These are phyloP conservation scores for Fraxinus anomala DNA, from an alignment of 257 asterid genomes.

Conservation along the genomic window DNA sequence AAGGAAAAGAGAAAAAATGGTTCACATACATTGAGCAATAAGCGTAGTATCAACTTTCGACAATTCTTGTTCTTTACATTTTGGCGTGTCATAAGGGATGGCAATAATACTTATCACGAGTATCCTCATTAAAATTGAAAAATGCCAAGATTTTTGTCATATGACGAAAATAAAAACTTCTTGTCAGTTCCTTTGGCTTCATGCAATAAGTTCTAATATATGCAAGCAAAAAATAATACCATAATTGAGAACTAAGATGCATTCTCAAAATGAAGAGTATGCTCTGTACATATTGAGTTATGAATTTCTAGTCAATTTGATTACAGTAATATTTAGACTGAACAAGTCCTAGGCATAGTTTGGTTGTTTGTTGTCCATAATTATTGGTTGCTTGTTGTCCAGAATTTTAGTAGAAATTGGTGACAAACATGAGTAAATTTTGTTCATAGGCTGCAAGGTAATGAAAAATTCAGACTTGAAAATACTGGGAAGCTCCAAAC, in stretches of 20 bases:
- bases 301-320: neutral
- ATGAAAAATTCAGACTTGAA: neutral
- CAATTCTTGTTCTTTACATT: too few relatives aligned
- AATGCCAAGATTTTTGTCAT: too few relatives aligned
- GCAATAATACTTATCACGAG: too few relatives aligned
- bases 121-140: too few relatives aligned
- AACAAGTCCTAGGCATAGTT: neutral
- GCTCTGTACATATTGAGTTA: neutral
- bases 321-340: neutral
- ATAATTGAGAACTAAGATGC: neutral
- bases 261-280: neutral
- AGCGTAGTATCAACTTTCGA: too few relatives aligned
- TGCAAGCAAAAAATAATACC: neutral
- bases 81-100: too few relatives aligned
- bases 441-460: neutral
- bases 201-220: constrained; percentile 14
- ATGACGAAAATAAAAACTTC: constrained; percentile 5
- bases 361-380: neutral
- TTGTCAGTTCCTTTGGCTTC: constrained; percentile 9
- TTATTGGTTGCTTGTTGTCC: neutral
- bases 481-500: neutral
- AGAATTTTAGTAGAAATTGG: neutral
- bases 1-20: too few relatives aligned
- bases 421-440: neutral
- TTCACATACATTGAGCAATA: too few relatives aligned